Evolutionary conservation across 768 basidiomycete species (phyloP), one percentile per base, ranked within the genome.

Genomic region (Cystoderma amianthinum): DNA sequence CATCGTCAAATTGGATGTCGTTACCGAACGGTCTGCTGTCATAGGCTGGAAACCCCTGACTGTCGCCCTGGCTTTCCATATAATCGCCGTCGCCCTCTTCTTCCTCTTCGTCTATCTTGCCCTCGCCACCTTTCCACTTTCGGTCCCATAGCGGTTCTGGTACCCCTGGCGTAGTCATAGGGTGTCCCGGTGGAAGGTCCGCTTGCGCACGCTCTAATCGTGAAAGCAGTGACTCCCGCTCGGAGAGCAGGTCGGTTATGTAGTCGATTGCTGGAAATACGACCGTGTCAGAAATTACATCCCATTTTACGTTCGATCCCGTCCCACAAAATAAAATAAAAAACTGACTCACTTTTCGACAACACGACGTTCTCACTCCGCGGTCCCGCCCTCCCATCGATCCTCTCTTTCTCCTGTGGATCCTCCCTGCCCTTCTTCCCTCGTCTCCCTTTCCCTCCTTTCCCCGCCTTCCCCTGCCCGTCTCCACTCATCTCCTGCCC

Each of bases 321-420:
- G n/a, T n/a, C n/a, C n/a, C n/a, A n/a, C n/a, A n/a, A n/a, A n/a
- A n/a, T n/a, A n/a, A n/a, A n/a, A n/a, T n/a, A 28, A n/a, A n/a
- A 28, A 7, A 24, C 25, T 47, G 13, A 72, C 88, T 52, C 54
- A 94, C 92, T 90, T 62, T 94, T 92, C 28, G 78, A 76, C 28
- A 95, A 61, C 3, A 95, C 91, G 34, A 94, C 77, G 44, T 90
- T 89, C 64, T 95, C 92, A 57, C 91, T 94, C 52, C 85, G 71
- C 5, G 93, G 90, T 1, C 92, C 93, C 0, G 88, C 86, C 19
- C 93, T 68, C 9, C 92, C 91, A 51, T 94, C 92, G 3, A 76
- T 49, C 61, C 78, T 80, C 51, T 85, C 80, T 3, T 68, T 74
- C 3, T 74, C 78, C 13, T 69, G 71, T 33, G 64, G 72, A 15